Base-by-base conservation (phyloP, 805 yeast species). In the Candida montana region DNA sequence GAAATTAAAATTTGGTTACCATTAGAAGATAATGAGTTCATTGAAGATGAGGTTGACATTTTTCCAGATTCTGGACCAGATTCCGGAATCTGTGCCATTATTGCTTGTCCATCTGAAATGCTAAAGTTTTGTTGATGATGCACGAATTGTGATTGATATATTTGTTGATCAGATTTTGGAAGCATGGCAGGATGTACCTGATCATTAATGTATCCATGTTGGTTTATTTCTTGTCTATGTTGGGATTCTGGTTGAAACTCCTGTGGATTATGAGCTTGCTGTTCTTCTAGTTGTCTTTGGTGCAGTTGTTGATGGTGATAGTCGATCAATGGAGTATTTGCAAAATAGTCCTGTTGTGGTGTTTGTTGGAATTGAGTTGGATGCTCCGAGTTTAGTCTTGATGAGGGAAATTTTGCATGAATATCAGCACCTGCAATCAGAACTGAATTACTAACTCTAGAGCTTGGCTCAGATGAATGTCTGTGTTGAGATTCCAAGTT, bases 371-470 rank as follows among this genome's bases (percentile, higher is more conserved):
- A 42, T 15, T 37, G 38, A 21, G 45, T 5, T 26, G 9, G 29
- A 8, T 26, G 29, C 5, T 26, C 12, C 11, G 13, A 26, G 6
- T 26, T 26, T 11, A 26, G 44, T 18, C 52, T 56, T 7, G 60
- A 48, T 2, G 5, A 5, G 5, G 62, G 60, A 37, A 60, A 40
- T 33, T 49, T 57, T 40, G 59, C 37, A 0, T 61, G 50, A 27
- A 60, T 41, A 41, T 61, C 64, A 12, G 63, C 60, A 26, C 62
- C 62, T n/a, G 53, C 52, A 9, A 51, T 33, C 29, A 49, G 55
- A 16, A 50, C 44, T 24, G 55, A 37, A 23, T 38, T 36, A 19
- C 27, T 35, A 11, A 36, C 39, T 15, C 46, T 40, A 6, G 34
- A 23, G 15, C 7, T 19, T 20, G n/a, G n/a, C n/a, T n/a, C n/a